Base-by-base conservation (phyloP, 2,329 filamentous ascomycete species). In the Apiospora malaysiana region DNA sequence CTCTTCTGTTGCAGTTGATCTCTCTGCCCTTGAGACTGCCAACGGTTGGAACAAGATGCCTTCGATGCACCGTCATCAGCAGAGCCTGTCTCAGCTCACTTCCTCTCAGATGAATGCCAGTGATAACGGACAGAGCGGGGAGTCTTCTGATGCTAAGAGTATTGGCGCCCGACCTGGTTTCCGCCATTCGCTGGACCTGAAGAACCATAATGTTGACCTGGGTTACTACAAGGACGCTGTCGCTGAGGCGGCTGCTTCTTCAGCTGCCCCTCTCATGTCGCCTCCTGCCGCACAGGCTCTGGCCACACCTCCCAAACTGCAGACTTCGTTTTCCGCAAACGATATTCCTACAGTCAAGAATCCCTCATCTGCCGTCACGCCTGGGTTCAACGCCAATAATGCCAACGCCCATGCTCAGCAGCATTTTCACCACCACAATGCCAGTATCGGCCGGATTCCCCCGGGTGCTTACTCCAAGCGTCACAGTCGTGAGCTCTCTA, bases 301-400 rank as follows among this genome's bases (percentile, higher is more conserved):
- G 80, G 86, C 89, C 37, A 89, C 89, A 69, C 89, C 92, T 46
- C 90, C 92, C 42, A 94, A 93, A 84, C 82, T 97, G 71, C 93
- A 95, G 82, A 91, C 93, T 63, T 98, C 95, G 0, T 98, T 93
- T 83, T 98, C 96, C 12, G 91, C 94, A 69, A 96, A 93, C 81
- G 95, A 98, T 78, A 87, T 98, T 25, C 93, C 94, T 5, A 97
- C 94, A 9, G 85, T 94, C 78, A 97, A 96, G 87, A 92, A 87
- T 75, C 86, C 83, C 66, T 81, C 85, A 68, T 83, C 87, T 66
- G 78, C 81, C 70, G 78, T 83, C 69, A 80, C 80, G 10, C 56
- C 56, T 63, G 56, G 56, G 3, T 63, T 63, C 32, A 63, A 63
- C 12, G 12, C 12, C 32, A 72, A 79, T 77, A 87, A 85, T 73